These are phyloP conservation scores for Russula sp. DNA, from an alignment of 768 basidiomycete species.

Conservation along the genomic window DNA sequence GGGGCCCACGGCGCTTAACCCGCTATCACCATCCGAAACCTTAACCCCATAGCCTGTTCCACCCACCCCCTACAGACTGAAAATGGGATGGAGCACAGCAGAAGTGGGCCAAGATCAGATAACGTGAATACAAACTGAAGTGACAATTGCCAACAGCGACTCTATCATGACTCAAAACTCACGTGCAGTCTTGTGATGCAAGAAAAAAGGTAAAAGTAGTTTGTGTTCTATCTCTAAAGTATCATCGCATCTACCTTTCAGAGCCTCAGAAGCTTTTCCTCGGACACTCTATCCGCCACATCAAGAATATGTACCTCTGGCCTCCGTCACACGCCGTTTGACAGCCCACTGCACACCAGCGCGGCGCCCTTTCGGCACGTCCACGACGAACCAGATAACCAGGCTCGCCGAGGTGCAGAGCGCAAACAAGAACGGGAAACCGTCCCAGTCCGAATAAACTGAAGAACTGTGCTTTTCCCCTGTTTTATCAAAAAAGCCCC, in stretches of 20 bases:
- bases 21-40: too few relatives aligned
- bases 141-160: too few relatives aligned
- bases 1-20: too few relatives aligned
- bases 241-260: not conserved
- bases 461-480: slow-evolving; percentile 84
- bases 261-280: not conserved
- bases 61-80: too few relatives aligned
- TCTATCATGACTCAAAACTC: too few relatives aligned
- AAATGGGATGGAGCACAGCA: too few relatives aligned
- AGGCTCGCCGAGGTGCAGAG: slow-evolving; percentile 58
- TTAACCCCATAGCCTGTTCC: too few relatives aligned
- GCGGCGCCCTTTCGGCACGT: slow-evolving; percentile 33
- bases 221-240: not conserved
- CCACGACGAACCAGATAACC: slow-evolving; percentile 65
- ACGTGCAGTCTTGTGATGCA: too few relatives aligned
- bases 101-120: too few relatives aligned
- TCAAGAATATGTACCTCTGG: not conserved
- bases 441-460: slow-evolving; percentile 66
- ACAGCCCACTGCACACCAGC: slow-evolving; percentile 36
- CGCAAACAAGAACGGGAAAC: slow-evolving; percentile 79
- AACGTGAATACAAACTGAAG: too few relatives aligned
- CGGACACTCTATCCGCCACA: not conserved
- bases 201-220: too few relatives aligned
- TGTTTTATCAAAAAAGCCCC: too few relatives aligned
- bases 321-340: slow-evolving; percentile 10